Base-by-base conservation (phyloP, 371 early-diverging fungal species). In the Parasitella parasitica region DNA sequence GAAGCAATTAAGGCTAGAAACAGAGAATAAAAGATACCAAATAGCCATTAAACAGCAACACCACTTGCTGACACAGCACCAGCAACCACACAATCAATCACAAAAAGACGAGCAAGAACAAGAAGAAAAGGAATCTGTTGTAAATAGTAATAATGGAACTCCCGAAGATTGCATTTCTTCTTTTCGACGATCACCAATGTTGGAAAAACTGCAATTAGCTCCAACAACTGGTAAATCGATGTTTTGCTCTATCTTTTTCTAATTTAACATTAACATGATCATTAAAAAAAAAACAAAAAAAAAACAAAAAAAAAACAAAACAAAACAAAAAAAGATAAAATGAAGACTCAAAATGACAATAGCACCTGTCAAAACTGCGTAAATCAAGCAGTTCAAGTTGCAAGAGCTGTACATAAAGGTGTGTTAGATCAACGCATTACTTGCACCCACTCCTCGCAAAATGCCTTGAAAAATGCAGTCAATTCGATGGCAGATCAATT, bases 401-500 rank as follows among this genome's bases (percentile, higher is more conserved):
- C 81, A 6, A 70, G 73, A 11, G 83, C 86, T 39, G 78, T 86
- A 18, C 70, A 74, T 49, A 66, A 64, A 32, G 86, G 86, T 22
- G 74, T 77, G 50, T 69, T 86, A 6, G 52, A 71, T 22, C 70
- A 77, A 53, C 76, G 84, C 38, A 76, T 86, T 37, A 70, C 71
- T 0, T 86, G 86, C 36, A 61, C 65, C 6, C 76, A 80, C 53
- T 49, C 49, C 26, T 27, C 26, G 5, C 26, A 49, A 26, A 83
- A 72, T 38, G 67, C 72, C 16, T 66, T 87, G 6, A 83, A 83
- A 54, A 73, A 69, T 7, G 85, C 86, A 8, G 78, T 91, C 52
- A 90, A 90, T 57, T 66, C 76, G n/a, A 89, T 90, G 89, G 86
- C 82, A 9, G 77, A 77, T 22, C 86, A 78, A 50, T 67, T 91